phyloP scores from a whole-genome alignment of 2,329 filamentous ascomycete species.

The Talaromyces sp. region DNA sequence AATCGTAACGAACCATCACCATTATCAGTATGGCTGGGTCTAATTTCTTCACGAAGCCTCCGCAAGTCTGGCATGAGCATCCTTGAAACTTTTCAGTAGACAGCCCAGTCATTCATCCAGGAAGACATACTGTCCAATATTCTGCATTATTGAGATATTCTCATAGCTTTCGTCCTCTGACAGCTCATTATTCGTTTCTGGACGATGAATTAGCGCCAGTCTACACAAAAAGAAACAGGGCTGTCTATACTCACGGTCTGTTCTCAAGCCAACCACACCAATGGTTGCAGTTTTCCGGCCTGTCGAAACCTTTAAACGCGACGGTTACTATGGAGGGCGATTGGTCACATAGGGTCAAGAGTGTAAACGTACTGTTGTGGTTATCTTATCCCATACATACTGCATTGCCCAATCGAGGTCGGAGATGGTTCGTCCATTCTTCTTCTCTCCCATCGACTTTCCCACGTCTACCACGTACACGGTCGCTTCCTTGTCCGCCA shows the following conservation, averaged over 20 bases:
- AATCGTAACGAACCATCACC: conserved; percentile 59
- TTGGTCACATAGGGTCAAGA: background rate
- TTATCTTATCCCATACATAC: conserved; percentile 93
- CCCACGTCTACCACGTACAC: conserved; percentile 90
- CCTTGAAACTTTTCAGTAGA: conserved; percentile 24
- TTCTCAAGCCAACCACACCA: conserved; percentile 78
- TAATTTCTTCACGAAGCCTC: conserved; percentile 56
- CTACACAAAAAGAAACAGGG: background rate
- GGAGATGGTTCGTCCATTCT: conserved; percentile 65
- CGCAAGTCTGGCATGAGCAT: conserved; percentile 64
- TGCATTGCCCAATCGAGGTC: conserved; percentile 85
- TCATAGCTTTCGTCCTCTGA: conserved; percentile 65
- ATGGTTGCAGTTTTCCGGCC: conserved; percentile 68
- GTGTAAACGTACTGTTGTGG: conserved; percentile 56
- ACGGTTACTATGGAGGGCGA: background rate
- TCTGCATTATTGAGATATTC: conserved; percentile 68
- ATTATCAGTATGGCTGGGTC: conserved; percentile 58
- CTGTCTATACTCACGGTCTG: conserved; percentile 50
- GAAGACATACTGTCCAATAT: conserved; percentile 55
- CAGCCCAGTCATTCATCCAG: conserved; percentile 20
- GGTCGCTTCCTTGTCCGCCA: conserved; percentile 90
- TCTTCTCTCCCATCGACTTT: conserved; percentile 69
- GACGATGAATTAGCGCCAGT: background rate
- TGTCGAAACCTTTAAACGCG: conserved; percentile 45
- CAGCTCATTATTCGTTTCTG: conserved; percentile 63